Percentiles rank a stretch among this genome's conserved stretches.
Evolutionary conservation across 495 filamentous ascomycete species (phyloP).

Genomic region (Penicillium canescens): DNA sequence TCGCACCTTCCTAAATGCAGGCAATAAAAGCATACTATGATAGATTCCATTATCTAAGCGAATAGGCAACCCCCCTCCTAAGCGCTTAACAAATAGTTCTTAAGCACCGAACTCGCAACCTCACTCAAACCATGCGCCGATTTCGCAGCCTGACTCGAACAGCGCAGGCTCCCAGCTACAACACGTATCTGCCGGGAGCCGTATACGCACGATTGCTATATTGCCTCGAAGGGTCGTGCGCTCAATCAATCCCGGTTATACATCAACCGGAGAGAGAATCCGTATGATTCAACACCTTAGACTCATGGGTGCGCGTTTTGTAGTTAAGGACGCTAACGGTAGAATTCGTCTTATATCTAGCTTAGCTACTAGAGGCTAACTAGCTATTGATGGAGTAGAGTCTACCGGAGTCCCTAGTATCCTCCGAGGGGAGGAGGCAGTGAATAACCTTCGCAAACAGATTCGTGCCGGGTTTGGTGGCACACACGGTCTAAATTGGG

Average conservation of each 20-base stretch:
- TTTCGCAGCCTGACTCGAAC: too few relatives aligned
- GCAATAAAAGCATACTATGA: too few relatives aligned
- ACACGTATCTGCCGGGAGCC: neutral
- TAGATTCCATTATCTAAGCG: too few relatives aligned
- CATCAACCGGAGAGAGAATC: neutral
- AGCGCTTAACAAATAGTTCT: too few relatives aligned
- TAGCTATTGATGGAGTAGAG: neutral
- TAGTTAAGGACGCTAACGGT: neutral
- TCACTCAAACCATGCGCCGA: too few relatives aligned
- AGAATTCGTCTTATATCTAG: neutral
- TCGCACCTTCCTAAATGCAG: too few relatives aligned
- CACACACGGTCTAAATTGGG: neutral
- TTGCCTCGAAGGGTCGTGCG: neutral
- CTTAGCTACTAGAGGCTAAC: neutral
- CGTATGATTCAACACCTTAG: neutral
- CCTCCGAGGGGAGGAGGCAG: neutral
- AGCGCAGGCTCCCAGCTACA: neutral
- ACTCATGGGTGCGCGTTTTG: neutral
- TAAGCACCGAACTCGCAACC: too few relatives aligned
- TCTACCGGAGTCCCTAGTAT: neutral
- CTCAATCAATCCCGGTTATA: neutral
- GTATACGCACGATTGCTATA: neutral
- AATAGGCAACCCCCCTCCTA: too few relatives aligned
- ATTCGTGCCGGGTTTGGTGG: neutral
- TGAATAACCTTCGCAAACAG: neutral